These are phyloP conservation scores for Backusella circina DNA, from an alignment of 192 early-diverging fungal species.

Conservation along the genomic window DNA sequence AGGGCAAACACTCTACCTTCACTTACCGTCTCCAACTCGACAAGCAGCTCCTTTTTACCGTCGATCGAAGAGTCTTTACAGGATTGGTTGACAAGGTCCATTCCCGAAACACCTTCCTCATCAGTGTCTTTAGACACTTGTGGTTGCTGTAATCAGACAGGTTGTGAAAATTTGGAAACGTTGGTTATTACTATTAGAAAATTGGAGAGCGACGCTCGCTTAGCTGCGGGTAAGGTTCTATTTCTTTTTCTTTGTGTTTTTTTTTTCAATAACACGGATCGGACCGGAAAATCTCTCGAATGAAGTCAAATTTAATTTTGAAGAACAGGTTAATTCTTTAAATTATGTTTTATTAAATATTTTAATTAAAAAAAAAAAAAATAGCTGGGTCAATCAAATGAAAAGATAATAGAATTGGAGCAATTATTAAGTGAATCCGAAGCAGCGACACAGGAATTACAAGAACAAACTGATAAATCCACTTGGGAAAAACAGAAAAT, in stretches of 20 bases:
- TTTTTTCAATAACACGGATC: too few species aligned
- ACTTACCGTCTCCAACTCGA: background rate
- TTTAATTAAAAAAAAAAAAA: background rate
- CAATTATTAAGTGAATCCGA: conserved; percentile 5
- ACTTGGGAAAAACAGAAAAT: conserved; percentile 20
- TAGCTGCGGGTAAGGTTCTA: conserved; percentile 21
- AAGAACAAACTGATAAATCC: conserved; percentile 1
- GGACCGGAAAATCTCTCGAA: too few species aligned
- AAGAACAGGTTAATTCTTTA: conserved; percentile 10
- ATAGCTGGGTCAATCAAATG: conserved; percentile 10
- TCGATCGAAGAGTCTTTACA: conserved; percentile 16
- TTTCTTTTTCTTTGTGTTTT: background rate
- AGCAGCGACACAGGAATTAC: background rate
- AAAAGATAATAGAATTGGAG: conserved; percentile 7
- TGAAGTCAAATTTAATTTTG: conserved; percentile 5
- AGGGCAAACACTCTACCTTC: conserved; percentile 6
- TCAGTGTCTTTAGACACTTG: conserved; percentile 10
- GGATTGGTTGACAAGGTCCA: conserved; percentile 20
- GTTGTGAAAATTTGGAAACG: conserved; percentile 8
- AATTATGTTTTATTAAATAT: background rate
- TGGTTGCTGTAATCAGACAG: conserved; percentile 18
- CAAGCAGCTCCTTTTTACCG: background rate
- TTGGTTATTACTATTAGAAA: conserved; percentile 14
- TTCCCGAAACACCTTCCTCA: conserved; percentile 16
- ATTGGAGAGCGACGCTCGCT: conserved; percentile 17